Percentiles rank a stretch among this genome's conserved stretches.
These are phyloP conservation scores for Diaporthe destruens DNA, from an alignment of 2,329 filamentous ascomycete genomes.

Conservation along the genomic window DNA sequence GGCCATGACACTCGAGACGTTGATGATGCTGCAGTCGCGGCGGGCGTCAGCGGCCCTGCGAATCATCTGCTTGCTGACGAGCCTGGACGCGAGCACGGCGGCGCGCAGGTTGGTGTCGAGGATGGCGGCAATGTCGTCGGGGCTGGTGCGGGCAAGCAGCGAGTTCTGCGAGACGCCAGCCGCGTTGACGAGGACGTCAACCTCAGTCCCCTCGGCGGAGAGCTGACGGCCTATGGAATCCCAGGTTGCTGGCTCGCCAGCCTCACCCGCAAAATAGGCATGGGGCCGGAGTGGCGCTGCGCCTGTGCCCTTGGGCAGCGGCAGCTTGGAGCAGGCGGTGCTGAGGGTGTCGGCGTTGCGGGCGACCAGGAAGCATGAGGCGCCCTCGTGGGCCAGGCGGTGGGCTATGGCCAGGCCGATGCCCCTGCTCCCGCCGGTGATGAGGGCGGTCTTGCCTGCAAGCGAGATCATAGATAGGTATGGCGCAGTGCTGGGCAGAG, in stretches of 20 bases:
- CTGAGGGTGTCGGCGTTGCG: slow-evolving; percentile 63
- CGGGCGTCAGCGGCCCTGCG: slow-evolving; percentile 46
- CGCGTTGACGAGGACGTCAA: slow-evolving; percentile 80
- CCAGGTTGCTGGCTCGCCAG: slow-evolving; percentile 44
- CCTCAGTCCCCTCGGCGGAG: neutral
- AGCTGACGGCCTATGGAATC: slow-evolving; percentile 30
- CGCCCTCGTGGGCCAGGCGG: slow-evolving; percentile 74
- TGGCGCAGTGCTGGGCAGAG: slow-evolving; percentile 35
- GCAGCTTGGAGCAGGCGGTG: slow-evolving; percentile 47
- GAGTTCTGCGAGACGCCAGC: slow-evolving; percentile 79
- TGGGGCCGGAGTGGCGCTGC: slow-evolving; percentile 2
- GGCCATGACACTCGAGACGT: slow-evolving; percentile 82
- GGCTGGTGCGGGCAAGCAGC: slow-evolving; percentile 68
- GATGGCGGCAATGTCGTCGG: slow-evolving; percentile 66
- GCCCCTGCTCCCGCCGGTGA: slow-evolving; percentile 78
- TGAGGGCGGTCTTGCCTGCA: slow-evolving; percentile 65
- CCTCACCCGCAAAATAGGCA: slow-evolving; percentile 44
- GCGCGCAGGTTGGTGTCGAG: slow-evolving; percentile 78
- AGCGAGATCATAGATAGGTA: slow-evolving; percentile 56
- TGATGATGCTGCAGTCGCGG: slow-evolving; percentile 74
- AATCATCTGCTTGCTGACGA: slow-evolving; percentile 62
- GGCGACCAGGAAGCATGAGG: slow-evolving; percentile 71
- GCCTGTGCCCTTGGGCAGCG: slow-evolving; percentile 42
- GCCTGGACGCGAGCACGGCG: slow-evolving; percentile 73
- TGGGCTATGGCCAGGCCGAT: slow-evolving; percentile 77